Evolutionary conservation across 495 filamentous ascomycete species (phyloP), one percentile per base, ranked within the genome.

Genomic region (Xylaria nigripes): DNA sequence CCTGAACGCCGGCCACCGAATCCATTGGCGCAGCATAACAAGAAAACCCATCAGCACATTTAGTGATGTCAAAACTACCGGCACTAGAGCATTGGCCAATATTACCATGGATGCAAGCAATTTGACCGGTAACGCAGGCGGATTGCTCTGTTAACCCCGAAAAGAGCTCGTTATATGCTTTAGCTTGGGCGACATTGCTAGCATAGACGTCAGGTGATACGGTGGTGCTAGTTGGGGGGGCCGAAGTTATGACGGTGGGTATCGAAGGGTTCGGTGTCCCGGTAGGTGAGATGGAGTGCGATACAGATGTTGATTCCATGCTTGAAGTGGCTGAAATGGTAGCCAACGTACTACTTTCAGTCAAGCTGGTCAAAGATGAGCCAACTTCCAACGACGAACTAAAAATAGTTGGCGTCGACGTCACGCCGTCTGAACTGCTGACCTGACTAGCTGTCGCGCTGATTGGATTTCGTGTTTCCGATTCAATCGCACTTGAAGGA

Each of bases 21-120:
- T 65, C 65, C 69, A 75, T 69, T 6, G 74, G 74, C 43, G 75
- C 50, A 18, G 71, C 74, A 34, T 65, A 67, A 56, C 74, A 76
- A 32, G 61, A 62, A 12, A 61, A 61, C 12, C 60, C 58, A 16
- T 24, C 45, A 15, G 48, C 45, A 53, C 70, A 73, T 4, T 57
- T 48, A 19, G 45, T 49, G 16, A 72, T 60, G n/a, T 64, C 53
- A 34, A 71, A 74, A 27, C 40, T 55, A 43, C 63, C 64, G 16
- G 54, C 50, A 54, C 30, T 50, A 34, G 58, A 50, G 55, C 72
- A 75, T 10, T 44, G 55, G 3, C 54, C 70, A 6, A 70, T 56
- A 8, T 61, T 63, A 19, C 71, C 69, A 8, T 64, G 57, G 42
- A 76, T 61, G 44, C 74, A 76, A 7, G 72, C 74, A 8, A 65